Evolutionary conservation across 2,329 filamentous ascomycete species (phyloP), one percentile per base, ranked within the genome.

Genomic region (Cryphonectria radicalis): DNA sequence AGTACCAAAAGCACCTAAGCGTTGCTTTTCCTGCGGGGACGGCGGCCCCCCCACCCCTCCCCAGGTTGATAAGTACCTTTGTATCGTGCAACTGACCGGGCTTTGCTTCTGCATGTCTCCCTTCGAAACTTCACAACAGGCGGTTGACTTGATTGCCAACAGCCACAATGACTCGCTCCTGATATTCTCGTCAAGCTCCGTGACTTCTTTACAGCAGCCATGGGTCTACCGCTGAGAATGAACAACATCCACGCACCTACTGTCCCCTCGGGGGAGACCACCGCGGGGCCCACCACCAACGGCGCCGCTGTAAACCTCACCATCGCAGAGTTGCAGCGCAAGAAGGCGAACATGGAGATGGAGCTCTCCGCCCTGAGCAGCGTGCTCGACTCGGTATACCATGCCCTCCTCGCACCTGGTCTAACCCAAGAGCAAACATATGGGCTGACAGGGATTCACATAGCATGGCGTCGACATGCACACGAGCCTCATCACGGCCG

Each of bases 391-490:
- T 96, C 94, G 75, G 95, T 97, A 83, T 13, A 60, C 22, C 22
- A 43, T 42, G 19, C 17, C 6, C 5, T 43, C 6, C 11, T 43
- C 22, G 14, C 17, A 4, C 17, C 32, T 43, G 6, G 19, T 19
- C n/a, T 8, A 3, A 37, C 35, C 46, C 5, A 22, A 35, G 28
- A 59, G 11, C 50, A 28, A 62, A 14, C 46, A 50, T 8, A 50
- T 11, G 37, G 37, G 37, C 43, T 40, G 46, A 57, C 40, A 55
- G 17, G 17, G 19, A 53, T 14, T 17, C 35, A 53, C 77, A 4
- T n/a, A 98, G 95, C 95, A 98, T 84, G 91, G 92, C 62, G 95
- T 97, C 68, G 91, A 92, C 77, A 99, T 99, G 96, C 91, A 92
- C 77, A 98, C 96, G 10, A 87, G 90, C 71, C 88, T 99, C 55